Evolutionary conservation across 2,329 filamentous ascomycete species (phyloP), one percentile per base, ranked within the genome.

Genomic region (Curvularia sp.): DNA sequence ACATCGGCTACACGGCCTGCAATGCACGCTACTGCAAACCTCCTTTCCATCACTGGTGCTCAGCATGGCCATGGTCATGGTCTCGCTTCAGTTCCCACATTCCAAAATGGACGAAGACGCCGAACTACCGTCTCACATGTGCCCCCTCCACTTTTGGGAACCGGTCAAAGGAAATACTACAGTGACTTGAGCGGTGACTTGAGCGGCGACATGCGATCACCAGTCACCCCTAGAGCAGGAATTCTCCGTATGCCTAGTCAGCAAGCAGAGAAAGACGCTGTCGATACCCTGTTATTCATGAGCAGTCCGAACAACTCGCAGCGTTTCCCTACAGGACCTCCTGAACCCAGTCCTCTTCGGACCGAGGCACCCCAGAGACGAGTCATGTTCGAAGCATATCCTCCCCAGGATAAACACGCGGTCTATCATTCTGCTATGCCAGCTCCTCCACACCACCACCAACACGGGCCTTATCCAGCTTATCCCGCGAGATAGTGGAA

Each of bases 221-320:
- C 72, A 28, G 68, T 63, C 20, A 71, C 70, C 7, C 47, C 78
- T 75, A 50, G 74, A 77, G 63, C 72, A 53, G 82, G 85, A 7
- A 85, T 88, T 15, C 78, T 90, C 4, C 87, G 88, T 60, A 90
- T 89, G 30, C 88, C 88, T 0, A 88, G 88, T 55, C 88, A 91
- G 62, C 85, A 90, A 61, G 82, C 81, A 51, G 91, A 95, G 71
- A 90, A 93, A 70, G 91, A 94, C 68, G 91, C 91, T 5, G 87
- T 94, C 47, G 91, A 93, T 71, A 89, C 90, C 0, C 78, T 95
- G 24, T 81, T 94, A 26, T 93, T 93, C 70, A 90, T 95, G 87
- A 92, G 90, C 69, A 91, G 89, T 62, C 90, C 90, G 0, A 88
- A 88, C 15, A 90, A 91, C 74, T 89, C 89, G 0, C 62, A 69